phyloP scores from a whole-genome alignment of 169 alveolate species.

The Plasmodium berghei region DNA sequence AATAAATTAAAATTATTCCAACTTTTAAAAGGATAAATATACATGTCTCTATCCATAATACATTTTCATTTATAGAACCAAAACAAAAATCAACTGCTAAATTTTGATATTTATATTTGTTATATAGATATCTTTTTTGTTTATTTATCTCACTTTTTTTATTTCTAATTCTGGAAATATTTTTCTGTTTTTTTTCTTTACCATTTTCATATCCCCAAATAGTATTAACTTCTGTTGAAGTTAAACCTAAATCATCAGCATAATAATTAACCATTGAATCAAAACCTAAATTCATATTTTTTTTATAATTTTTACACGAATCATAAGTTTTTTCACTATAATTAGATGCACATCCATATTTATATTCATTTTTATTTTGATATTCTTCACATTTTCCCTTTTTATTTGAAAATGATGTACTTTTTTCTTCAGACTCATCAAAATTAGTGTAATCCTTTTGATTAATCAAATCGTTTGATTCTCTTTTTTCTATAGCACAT shows the following conservation, averaged over 20 bases:
- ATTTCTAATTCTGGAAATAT: background rate
- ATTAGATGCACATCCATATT: background rate
- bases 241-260: background rate
- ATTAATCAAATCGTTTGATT: background rate
- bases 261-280: background rate
- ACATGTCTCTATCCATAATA: slow-evolving; percentile 64
- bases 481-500: background rate
- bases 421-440: background rate
- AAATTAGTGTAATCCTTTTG: background rate
- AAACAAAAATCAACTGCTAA: slow-evolving; percentile 65
- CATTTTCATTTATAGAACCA: slow-evolving; percentile 33
- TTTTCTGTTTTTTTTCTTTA: background rate
- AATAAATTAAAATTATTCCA: slow-evolving; percentile 60
- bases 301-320: background rate
- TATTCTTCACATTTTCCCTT: background rate
- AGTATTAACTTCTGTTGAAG: background rate
- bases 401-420: background rate
- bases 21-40: slow-evolving; percentile 24
- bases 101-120: slow-evolving; percentile 52
- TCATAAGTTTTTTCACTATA: background rate
- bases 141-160: background rate
- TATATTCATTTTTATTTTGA: background rate
- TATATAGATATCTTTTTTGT: slow-evolving; percentile 5
- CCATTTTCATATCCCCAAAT: background rate
- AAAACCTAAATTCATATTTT: background rate